Percentiles rank a stretch among this genome's conserved stretches.
These are phyloP conservation scores for Aspergillus candidus DNA, from an alignment of 2,329 filamentous ascomycete species.

Conservation along the genomic window DNA sequence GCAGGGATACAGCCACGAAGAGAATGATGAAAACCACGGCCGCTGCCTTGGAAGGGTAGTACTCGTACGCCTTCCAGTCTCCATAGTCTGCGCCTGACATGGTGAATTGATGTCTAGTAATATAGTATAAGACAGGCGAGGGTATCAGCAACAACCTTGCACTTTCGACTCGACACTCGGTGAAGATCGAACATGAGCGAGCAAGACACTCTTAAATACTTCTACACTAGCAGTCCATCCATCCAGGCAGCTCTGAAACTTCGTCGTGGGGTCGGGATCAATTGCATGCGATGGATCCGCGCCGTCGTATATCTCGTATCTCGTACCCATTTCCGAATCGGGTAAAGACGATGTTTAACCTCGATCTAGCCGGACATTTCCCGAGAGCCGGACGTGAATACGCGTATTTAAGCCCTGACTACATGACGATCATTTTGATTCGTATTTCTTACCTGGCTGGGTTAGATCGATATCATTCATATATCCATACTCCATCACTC, in stretches of 20 bases:
- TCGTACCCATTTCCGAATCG: constrained; percentile 13
- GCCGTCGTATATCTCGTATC: constrained; percentile 16
- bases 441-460: background rate
- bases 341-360: constrained; percentile 1
- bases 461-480: background rate
- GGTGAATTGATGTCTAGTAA: background rate
- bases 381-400: background rate
- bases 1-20: constrained; percentile 13
- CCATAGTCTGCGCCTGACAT: constrained; percentile 1
- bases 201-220: too few species aligned
- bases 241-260: too few species aligned
- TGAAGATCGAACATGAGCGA: too few species aligned
- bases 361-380: background rate
- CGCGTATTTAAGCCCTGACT: background rate
- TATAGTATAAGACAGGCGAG: background rate
- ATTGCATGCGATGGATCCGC: too few species aligned
- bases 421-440: background rate
- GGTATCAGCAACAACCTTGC: too few species aligned
- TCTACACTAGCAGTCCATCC: too few species aligned
- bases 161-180: too few species aligned
- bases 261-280: too few species aligned
- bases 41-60: constrained; percentile 21
- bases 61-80: constrained; percentile 15
- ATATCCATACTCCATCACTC: too few species aligned
- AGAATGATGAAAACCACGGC: constrained; percentile 19